A percentile compares a stretch with the other conserved stretches of the same genome.
phyloP scores from a whole-genome alignment of 1,139 yeast genomes.

The Meyerozyma smithsonii region DNA sequence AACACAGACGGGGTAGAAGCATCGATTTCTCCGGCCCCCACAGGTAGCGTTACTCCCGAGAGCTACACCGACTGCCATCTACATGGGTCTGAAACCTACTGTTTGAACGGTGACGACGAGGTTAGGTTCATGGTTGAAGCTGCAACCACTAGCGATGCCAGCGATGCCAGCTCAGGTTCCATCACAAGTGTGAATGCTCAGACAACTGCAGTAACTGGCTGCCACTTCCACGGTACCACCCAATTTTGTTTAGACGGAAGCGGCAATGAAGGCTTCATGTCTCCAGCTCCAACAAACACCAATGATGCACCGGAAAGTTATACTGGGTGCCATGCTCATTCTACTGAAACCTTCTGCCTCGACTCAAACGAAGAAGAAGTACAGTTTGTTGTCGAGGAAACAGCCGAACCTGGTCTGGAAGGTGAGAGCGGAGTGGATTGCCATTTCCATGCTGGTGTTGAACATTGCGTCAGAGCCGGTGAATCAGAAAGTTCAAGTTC shows the following conservation, averaged over 20 bases:
- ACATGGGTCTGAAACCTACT: slow-evolving; percentile 4
- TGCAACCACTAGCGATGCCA: neutral
- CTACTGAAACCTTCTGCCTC: slow-evolving; percentile 4
- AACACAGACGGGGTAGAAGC: slow-evolving; percentile 27
- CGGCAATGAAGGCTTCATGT: slow-evolving; percentile 26
- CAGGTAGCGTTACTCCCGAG: slow-evolving; percentile 15
- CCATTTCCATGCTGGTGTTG: slow-evolving; percentile 39
- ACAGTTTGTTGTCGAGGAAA: slow-evolving; percentile 5
- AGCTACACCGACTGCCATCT: slow-evolving; percentile 13
- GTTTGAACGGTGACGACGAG: slow-evolving; percentile 5
- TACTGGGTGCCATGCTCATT: slow-evolving; percentile 6
- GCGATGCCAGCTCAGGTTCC: neutral
- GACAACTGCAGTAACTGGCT: slow-evolving; percentile 17
- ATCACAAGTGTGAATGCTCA: slow-evolving; percentile 4
- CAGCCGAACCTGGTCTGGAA: neutral
- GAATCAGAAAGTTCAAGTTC: slow-evolving; percentile 6
- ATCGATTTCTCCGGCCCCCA: slow-evolving; percentile 24
- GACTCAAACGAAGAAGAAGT: slow-evolving; percentile 5
- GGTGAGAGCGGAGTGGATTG: slow-evolving; percentile 17
- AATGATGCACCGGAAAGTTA: slow-evolving; percentile 15
- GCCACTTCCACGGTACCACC: slow-evolving; percentile 25
- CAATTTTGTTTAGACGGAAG: slow-evolving; percentile 22
- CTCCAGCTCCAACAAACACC: slow-evolving; percentile 22
- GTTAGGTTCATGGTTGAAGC: slow-evolving; percentile 6
- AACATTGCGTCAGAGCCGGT: slow-evolving; percentile 25